Evolutionary conservation across 306 rosid species (phyloP).

Genomic region (Neltuma alba): DNA sequence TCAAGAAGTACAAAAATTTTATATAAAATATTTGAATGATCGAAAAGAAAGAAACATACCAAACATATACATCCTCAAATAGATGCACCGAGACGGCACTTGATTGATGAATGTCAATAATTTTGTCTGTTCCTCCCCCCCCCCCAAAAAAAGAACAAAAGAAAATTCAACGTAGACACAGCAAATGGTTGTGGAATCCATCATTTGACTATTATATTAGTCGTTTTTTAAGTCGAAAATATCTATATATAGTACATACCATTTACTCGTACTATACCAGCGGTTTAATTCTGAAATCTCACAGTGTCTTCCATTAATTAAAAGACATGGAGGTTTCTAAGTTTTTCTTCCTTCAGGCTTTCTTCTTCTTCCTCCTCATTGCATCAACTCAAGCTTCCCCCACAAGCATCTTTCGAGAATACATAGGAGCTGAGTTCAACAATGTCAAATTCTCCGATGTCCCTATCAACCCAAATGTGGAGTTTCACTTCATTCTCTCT

Average conservation of each 20-base stretch:
- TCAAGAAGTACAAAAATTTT: too few species aligned
- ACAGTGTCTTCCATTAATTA: background rate
- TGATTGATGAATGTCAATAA: background rate
- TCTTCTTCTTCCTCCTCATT: conserved; percentile 19
- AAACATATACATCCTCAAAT: background rate
- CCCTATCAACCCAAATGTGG: conserved; percentile 58
- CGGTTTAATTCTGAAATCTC: background rate
- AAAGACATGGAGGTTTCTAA: conserved; percentile 3
- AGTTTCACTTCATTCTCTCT: conserved; percentile 81
- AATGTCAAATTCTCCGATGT: conserved; percentile 68
- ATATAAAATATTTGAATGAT: background rate
- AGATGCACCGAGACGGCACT: background rate
- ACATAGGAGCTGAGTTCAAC: conserved; percentile 83
- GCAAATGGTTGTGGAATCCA: background rate
- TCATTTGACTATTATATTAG: background rate
- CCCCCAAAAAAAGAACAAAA: background rate
- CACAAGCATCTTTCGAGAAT: conserved; percentile 62
- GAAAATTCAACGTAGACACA: background rate
- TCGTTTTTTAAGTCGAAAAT: background rate
- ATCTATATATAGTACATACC: background rate
- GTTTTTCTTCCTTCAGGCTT: conserved; percentile 36
- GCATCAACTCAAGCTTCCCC: conserved; percentile 36
- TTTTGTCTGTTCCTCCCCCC: background rate
- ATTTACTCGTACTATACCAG: background rate
- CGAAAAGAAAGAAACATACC: background rate